Evolutionary conservation across 495 filamentous ascomycete genomes (phyloP).

Genomic region (Xylaria palmicola): DNA sequence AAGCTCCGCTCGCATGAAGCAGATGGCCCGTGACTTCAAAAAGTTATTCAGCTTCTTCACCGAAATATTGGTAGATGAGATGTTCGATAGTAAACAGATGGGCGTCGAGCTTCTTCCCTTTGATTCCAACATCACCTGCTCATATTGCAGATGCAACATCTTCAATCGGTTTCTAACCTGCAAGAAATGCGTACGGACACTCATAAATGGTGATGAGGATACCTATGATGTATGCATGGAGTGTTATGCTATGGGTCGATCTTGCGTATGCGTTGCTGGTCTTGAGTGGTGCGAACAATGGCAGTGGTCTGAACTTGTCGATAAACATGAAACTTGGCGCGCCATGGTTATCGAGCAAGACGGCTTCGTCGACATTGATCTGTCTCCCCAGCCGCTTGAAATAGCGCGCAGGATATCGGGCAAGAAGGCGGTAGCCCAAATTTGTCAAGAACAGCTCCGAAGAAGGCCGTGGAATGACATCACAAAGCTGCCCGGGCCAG

Average conservation of each 20-base stretch:
- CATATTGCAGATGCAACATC: conserved; percentile 93
- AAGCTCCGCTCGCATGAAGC: conserved; percentile 58
- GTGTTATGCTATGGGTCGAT: conserved; percentile 90
- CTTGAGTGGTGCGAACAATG: conserved; percentile 93
- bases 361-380: conserved; percentile 54
- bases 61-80: conserved; percentile 76
- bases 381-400: conserved; percentile 62
- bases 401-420: conserved; percentile 59
- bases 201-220: conserved; percentile 64
- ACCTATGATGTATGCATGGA: conserved; percentile 97
- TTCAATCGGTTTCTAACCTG: conserved; percentile 97
- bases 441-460: conserved; percentile 84
- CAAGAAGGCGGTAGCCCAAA: conserved; percentile 78
- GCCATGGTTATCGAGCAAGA: conserved; percentile 68
- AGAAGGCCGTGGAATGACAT: conserved; percentile 64
- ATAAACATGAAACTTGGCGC: conserved; percentile 82
- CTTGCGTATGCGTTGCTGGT: conserved; percentile 80
- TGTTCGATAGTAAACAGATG: conserved; percentile 67
- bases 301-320: conserved; percentile 70
- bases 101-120: conserved; percentile 70
- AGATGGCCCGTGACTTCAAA: conserved; percentile 75
- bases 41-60: conserved; percentile 74
- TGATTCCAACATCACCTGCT: conserved; percentile 89
- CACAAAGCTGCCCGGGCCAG: conserved; percentile 39
- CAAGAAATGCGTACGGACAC: conserved; percentile 64